Conservation (phyloP, 2,329 filamentous ascomycete species). For the Ophiostoma montium region DNA sequence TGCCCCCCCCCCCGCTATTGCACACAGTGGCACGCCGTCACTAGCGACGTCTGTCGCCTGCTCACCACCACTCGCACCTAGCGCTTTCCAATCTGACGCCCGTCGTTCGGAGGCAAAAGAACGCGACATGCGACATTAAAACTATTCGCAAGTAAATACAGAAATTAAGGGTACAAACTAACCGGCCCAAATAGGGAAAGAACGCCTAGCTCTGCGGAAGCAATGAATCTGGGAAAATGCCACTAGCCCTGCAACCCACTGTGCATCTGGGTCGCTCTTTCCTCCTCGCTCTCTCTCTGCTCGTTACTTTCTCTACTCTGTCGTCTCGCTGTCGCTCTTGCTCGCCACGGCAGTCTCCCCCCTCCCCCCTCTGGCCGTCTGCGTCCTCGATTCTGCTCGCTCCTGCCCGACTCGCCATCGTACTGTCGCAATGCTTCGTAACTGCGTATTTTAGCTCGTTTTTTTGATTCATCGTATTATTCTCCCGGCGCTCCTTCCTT, state of each 20-base stretch:
- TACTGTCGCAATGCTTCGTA: not conserved
- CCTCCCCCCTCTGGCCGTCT: not conserved
- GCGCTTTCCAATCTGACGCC: constrained; percentile 3
- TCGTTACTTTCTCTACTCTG: not conserved
- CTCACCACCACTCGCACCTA: constrained; percentile 1
- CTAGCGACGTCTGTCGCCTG: not conserved
- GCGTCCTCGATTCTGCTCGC: not conserved
- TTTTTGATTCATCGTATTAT: not conserved
- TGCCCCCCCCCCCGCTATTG: not conserved
- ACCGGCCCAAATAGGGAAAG: not conserved
- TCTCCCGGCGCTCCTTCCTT: not conserved
- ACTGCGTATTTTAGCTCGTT: not conserved
- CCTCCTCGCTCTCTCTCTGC: not conserved
- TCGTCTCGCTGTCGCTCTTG: not conserved
- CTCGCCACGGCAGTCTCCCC: not conserved
- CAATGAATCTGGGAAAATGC: constrained; percentile 3
- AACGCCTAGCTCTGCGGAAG: not conserved
- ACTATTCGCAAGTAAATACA: not conserved
- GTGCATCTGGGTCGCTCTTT: not conserved
- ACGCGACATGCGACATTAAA: not conserved
- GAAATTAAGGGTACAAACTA: not conserved
- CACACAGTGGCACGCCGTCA: not conserved
- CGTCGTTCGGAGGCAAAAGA: constrained; percentile 4
- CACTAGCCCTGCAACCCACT: not conserved
- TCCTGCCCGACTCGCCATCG: not conserved